Percentiles rank a stretch among this genome's conserved stretches.
Conservation (phyloP, 2,329 filamentous ascomycete species). For the Xylaria sp. region DNA sequence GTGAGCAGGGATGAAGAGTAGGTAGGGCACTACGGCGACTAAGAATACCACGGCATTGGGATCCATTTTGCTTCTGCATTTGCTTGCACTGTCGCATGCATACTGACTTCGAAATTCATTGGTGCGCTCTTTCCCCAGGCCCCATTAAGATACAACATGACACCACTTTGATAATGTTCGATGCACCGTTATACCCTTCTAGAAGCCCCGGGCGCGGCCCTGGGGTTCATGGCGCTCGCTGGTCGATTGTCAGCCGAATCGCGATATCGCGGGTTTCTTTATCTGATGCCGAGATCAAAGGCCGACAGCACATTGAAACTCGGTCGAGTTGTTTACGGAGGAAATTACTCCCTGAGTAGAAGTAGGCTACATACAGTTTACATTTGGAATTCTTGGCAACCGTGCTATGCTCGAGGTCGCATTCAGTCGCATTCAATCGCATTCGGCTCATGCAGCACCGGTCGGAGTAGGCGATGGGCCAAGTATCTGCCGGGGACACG, state of each 20-base stretch:
- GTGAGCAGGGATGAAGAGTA: slow-evolving; percentile 5
- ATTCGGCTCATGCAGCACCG: slow-evolving; percentile 9
- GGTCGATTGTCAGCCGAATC: slow-evolving; percentile 1
- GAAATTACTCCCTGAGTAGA: not conserved
- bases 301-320: not conserved
- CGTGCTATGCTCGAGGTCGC: not conserved
- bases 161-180: slow-evolving; percentile 2
- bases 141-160: slow-evolving; percentile 27
- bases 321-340: not conserved
- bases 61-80: slow-evolving; percentile 19
- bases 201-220: slow-evolving; percentile 5
- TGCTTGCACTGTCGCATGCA: slow-evolving; percentile 14
- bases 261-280: slow-evolving; percentile 17
- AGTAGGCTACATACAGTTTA: not conserved
- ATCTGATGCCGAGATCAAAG: not conserved
- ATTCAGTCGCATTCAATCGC: too few species aligned
- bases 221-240: slow-evolving; percentile 16
- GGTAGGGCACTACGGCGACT: not conserved
- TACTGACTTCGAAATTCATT: slow-evolving; percentile 17
- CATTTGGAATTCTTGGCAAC: slow-evolving; percentile 1
- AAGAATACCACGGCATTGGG: slow-evolving; percentile 30
- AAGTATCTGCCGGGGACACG: slow-evolving; percentile 1
- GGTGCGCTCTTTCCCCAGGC: slow-evolving; percentile 1
- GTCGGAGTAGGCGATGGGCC: slow-evolving; percentile 30
- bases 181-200: slow-evolving; percentile 17